Base-by-base conservation (phyloP, 495 filamentous ascomycete species). In the Evernia prunastri region DNA sequence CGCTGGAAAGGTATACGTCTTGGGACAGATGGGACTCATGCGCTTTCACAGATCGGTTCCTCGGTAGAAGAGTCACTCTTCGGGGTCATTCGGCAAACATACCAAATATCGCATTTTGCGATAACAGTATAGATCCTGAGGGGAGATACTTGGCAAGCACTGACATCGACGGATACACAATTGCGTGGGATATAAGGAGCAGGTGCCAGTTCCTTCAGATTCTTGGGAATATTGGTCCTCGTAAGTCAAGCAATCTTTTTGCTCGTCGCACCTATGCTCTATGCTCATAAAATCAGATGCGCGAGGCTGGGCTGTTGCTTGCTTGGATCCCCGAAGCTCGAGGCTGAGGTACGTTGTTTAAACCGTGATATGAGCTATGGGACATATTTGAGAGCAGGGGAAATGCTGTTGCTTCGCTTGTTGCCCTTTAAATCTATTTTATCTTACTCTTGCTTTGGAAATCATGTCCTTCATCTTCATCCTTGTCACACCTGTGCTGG, bases 81-180 rank as follows among this genome's bases (percentile, higher is more conserved):
- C 71, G 61, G 9, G 79, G 78, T 29, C 82, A 84, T 68, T 67
- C 71, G 25, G 67, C 75, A 25, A 96, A 97, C 68, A 90, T 96
- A 7, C 93, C 94, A 3, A 86, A 79, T 40, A 77, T 97, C 20
- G 78, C 84, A 15, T 97, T 97, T 65, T 77, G 81, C 60, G 86
- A 87, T 71, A 81, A 83, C 43, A 83, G 83, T 58, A 70, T 80
- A 37, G 86, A 90, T 67, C 74, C 80, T 12, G 74, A 82, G 17
- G 91, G 89, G 2, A 74, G 81, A 13, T 90, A 85, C 79, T 78
- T 97, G 47, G 79, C 87, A 23, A 91, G 88, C 27, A 85, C 85
- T 15, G 89, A 92, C 66, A 91, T 97, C 51, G 68, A 76, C 23
- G 90, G 90, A 27, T 76, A 72, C 25, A 77, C 86, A 1, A 79